Conservation (phyloP, 179 eudicot genomes). For the Spergularia azorica region DNA sequence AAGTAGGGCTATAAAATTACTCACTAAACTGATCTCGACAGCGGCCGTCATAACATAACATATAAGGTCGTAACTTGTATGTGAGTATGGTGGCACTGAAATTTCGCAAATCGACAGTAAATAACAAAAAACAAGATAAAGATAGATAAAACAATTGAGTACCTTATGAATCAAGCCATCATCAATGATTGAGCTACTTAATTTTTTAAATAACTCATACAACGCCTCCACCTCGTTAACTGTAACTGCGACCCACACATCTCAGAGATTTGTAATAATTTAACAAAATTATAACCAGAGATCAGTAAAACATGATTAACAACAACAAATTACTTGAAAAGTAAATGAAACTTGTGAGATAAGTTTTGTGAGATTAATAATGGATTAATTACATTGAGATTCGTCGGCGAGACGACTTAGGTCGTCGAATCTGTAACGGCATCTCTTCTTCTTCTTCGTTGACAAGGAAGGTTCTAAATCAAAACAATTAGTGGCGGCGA, state of each 20-base stretch:
- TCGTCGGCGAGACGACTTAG: slow-evolving; percentile 56
- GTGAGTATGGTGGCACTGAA: too few relatives aligned
- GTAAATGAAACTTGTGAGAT: background rate
- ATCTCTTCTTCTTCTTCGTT: slow-evolving; percentile 22
- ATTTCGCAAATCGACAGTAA: too few relatives aligned
- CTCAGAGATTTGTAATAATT: background rate
- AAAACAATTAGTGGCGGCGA: slow-evolving; percentile 50
- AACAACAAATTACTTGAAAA: slow-evolving; percentile 5
- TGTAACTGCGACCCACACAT: slow-evolving; percentile 47
- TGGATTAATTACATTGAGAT: slow-evolving; percentile 50
- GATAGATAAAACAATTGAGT: background rate
- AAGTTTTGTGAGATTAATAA: background rate
- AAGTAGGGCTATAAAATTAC: too few relatives aligned
- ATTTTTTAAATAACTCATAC: slow-evolving; percentile 77
- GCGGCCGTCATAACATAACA: too few relatives aligned
- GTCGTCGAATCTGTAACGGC: slow-evolving; percentile 19
- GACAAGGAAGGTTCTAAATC: slow-evolving; percentile 13
- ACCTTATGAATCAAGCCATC: slow-evolving; percentile 95
- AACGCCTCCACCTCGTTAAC: slow-evolving; percentile 88
- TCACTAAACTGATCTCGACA: too few relatives aligned
- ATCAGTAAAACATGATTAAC: background rate
- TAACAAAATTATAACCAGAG: slow-evolving; percentile 2
- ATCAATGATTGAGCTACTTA: slow-evolving; percentile 84
- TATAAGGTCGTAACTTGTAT: too few relatives aligned
- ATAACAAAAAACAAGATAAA: background rate